phyloP scores from a whole-genome alignment of 2,329 filamentous ascomycete species.

The Rasamsonia emersonii region DNA sequence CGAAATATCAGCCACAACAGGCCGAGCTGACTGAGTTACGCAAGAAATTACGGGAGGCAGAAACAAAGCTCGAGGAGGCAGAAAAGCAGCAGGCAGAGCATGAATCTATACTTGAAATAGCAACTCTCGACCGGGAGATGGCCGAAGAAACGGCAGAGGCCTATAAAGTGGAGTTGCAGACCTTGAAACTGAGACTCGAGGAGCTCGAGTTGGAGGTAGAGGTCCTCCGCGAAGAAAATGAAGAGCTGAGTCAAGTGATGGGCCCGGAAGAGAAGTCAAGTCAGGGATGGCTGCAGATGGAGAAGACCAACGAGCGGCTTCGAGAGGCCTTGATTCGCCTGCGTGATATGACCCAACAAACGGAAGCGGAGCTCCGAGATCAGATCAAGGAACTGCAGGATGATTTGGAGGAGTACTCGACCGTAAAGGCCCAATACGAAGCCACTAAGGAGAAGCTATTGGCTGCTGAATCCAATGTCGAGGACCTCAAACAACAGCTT shows the following conservation, averaged over 20 bases:
- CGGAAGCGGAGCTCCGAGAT: constrained; percentile 68
- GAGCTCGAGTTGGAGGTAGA: constrained; percentile 85
- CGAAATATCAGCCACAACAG: constrained; percentile 78
- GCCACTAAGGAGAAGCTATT: constrained; percentile 63
- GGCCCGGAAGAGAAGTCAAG: constrained; percentile 78
- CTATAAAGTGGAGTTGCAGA: constrained; percentile 69
- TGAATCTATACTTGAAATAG: constrained; percentile 76
- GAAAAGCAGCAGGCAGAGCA: constrained; percentile 73
- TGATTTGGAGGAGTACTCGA: constrained; percentile 59
- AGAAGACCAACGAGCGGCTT: constrained; percentile 79
- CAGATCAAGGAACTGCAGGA: constrained; percentile 67
- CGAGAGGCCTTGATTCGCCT: constrained; percentile 76
- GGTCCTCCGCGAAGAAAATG: constrained; percentile 77
- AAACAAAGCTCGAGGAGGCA: constrained; percentile 58
- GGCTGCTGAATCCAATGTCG: constrained; percentile 64
- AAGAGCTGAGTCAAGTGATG: constrained; percentile 75
- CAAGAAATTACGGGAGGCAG: constrained; percentile 67
- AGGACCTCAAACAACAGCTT: constrained; percentile 82
- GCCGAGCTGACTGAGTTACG: constrained; percentile 70
- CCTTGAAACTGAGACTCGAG: constrained; percentile 65
- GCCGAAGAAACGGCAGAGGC: constrained; percentile 86
- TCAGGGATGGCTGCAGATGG: constrained; percentile 83
- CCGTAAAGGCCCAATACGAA: constrained; percentile 61
- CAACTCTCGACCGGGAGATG: constrained; percentile 87
- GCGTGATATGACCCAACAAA: constrained; percentile 77